phyloP scores from a whole-genome alignment of 371 early-diverging fungal species.

The Caulochytrium protostelioides region DNA sequence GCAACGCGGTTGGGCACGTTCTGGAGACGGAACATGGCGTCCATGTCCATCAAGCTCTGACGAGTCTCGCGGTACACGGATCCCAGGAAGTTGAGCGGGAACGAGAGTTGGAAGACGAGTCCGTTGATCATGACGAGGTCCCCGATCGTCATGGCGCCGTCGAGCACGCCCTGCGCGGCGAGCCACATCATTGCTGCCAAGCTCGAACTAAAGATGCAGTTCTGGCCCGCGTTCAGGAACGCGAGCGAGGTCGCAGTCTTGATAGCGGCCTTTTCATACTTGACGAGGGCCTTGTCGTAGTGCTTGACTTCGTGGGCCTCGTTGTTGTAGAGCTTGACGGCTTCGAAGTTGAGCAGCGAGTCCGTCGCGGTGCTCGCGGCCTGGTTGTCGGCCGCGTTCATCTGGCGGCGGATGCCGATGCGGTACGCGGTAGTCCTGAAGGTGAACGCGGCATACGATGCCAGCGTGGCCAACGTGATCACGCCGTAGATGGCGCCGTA shows the following conservation, averaged over 20 bases:
- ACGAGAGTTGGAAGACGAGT: conserved; percentile 67
- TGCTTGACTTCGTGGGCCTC: conserved; percentile 62
- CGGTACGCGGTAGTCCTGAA: conserved; percentile 63
- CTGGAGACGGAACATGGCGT: conserved; percentile 67
- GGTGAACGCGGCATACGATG: conserved; percentile 70
- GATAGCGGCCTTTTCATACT: conserved; percentile 77
- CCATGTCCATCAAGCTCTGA: conserved; percentile 88
- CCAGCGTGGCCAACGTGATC: conserved; percentile 65
- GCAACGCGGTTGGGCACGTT: conserved; percentile 21
- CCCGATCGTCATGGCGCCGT: conserved; percentile 72
- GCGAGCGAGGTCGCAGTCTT: conserved; percentile 70
- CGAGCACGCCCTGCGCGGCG: conserved; percentile 62
- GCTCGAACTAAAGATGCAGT: conserved; percentile 66
- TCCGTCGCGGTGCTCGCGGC: conserved; percentile 81
- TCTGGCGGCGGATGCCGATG: conserved; percentile 46
- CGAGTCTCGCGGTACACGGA: conserved; percentile 83
- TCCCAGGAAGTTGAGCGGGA: conserved; percentile 92
- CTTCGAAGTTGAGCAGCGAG: conserved; percentile 81
- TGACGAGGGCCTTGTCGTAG: conserved; percentile 59
- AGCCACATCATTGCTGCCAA: conserved; percentile 82
- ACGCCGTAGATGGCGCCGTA: conserved; percentile 65
- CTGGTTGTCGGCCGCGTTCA: conserved; percentile 82
- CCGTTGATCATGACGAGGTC: conserved; percentile 94
- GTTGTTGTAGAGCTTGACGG: conserved; percentile 85
- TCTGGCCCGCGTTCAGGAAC: conserved; percentile 80